Conservation (phyloP, 164 flowering plant species). For the Tinospora cordifolia region DNA sequence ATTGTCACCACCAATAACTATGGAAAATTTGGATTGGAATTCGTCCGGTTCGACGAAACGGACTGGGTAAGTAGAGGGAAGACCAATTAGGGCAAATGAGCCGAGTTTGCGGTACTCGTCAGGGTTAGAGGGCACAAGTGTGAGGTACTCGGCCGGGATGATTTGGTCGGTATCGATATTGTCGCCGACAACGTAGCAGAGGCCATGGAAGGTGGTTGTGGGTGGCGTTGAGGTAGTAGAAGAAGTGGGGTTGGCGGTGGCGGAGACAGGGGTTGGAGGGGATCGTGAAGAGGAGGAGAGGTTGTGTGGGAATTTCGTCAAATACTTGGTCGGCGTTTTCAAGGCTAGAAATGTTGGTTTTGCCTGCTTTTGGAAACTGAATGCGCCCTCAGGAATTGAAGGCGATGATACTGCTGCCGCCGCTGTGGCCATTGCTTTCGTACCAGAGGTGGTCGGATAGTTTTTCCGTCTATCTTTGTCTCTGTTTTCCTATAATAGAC, state of each 20-base stretch:
- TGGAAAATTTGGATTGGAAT: constrained; percentile 45
- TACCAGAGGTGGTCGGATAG: too few relatives aligned
- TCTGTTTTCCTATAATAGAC: too few relatives aligned
- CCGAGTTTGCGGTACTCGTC: constrained; percentile 91
- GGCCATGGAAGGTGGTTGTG: constrained; percentile 63
- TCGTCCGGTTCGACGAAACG: constrained; percentile 62
- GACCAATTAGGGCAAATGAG: constrained; percentile 71
- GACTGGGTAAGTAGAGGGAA: constrained; percentile 54
- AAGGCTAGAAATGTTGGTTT: neutral
- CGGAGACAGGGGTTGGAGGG: constrained; percentile 15
- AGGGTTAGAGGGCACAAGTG: constrained; percentile 90
- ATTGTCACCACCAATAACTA: constrained; percentile 75
- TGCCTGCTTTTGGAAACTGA: neutral
- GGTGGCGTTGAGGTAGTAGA: constrained; percentile 17
- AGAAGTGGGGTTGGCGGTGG: constrained; percentile 9
- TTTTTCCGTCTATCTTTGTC: too few relatives aligned
- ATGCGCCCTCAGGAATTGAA: neutral
- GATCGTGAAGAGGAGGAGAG: constrained; percentile 15
- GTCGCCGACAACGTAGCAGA: constrained; percentile 83
- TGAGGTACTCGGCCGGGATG: constrained; percentile 94
- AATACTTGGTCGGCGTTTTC: constrained; percentile 16
- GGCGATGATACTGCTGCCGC: neutral
- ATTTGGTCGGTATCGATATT: constrained; percentile 98
- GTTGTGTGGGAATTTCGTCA: constrained; percentile 24
- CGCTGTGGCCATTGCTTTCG: constrained; percentile 2